These are phyloP conservation scores for Eimeria praecox DNA, from an alignment of 169 alveolate species.

Conservation along the genomic window DNA sequence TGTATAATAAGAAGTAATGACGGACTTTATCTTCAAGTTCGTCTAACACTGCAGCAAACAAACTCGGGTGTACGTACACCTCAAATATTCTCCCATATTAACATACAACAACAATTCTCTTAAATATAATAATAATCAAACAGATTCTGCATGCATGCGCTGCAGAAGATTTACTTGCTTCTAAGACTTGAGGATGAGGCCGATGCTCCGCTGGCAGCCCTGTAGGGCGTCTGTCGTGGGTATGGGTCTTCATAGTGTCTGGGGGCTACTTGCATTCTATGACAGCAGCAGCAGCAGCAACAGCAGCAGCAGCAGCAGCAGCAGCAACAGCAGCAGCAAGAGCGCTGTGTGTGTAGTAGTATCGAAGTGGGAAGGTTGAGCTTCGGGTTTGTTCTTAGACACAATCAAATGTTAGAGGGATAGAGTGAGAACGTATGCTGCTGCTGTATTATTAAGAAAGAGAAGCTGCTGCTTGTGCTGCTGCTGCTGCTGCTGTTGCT, in stretches of 20 bases:
- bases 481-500: neutral
- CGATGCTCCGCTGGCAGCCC: constrained; percentile 7
- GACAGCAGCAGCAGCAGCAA: no score
- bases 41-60: constrained; percentile 68
- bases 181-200: constrained; percentile 50
- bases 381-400: no score
- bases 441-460: neutral
- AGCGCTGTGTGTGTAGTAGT: no score
- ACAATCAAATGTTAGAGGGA: no score
- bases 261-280: neutral
- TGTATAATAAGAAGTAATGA: constrained; percentile 76
- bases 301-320: no score
- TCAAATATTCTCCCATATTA: no score
- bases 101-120: neutral
- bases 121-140: neutral
- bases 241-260: neutral
- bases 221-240: neutral
- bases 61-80: no score
- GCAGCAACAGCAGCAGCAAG: no score
- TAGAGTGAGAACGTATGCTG: no score
- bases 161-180: neutral
- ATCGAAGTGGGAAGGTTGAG: no score
- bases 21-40: constrained; percentile 81
- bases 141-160: neutral
- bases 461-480: neutral